Percentiles rank a stretch among this genome's conserved stretches.
These are phyloP conservation scores for Cystofilobasidium capitatum DNA, from an alignment of 768 basidiomycete genomes.

Conservation along the genomic window DNA sequence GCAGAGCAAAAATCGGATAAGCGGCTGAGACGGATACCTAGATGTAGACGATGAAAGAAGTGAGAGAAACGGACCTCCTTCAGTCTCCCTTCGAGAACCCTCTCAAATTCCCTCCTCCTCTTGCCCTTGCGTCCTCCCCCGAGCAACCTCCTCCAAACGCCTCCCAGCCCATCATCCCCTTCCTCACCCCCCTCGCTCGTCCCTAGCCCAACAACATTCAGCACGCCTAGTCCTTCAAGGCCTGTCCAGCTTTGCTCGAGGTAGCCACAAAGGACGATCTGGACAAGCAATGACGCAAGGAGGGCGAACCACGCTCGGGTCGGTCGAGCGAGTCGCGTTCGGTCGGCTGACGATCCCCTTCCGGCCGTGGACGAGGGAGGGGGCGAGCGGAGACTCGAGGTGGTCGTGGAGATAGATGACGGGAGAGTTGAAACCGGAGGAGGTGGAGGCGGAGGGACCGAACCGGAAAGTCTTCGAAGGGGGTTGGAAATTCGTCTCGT, in stretches of 20 bases:
- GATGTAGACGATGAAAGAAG: no score
- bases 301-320: background rate
- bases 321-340: background rate
- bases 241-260: background rate
- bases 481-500: background rate
- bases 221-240: background rate
- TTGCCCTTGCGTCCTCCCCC: background rate
- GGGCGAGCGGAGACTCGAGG: background rate
- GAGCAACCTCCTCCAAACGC: background rate
- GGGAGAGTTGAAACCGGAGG: background rate
- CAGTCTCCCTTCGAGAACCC: background rate
- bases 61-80: background rate
- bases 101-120: background rate
- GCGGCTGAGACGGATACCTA: no score
- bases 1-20: background rate
- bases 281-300: background rate
- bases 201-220: background rate
- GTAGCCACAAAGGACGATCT: background rate
- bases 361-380: no score
- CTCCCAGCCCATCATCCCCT: background rate
- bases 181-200: background rate
- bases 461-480: no score
- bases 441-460: no score
- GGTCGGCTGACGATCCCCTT: background rate
- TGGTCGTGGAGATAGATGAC: background rate